phyloP scores from a whole-genome alignment of 768 basidiomycete genomes.

The Pleurotus eryngii region DNA sequence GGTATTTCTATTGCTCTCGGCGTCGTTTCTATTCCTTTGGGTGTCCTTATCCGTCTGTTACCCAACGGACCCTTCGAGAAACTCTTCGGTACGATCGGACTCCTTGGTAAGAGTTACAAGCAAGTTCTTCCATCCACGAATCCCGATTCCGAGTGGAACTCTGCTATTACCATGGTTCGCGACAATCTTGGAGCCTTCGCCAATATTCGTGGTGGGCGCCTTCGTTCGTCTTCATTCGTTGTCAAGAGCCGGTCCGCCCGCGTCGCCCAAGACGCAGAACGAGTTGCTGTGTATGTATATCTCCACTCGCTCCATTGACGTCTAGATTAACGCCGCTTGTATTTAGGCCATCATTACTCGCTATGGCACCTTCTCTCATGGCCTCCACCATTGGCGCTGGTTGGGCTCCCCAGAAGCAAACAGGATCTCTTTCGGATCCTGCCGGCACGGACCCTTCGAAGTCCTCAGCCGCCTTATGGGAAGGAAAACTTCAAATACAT shows the following conservation, averaged over 20 bases:
- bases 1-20: slow-evolving; percentile 89
- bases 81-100: slow-evolving; percentile 23
- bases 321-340: slow-evolving; percentile 7
- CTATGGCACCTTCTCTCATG: slow-evolving; percentile 51
- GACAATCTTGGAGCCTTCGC: slow-evolving; percentile 86
- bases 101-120: slow-evolving; percentile 26
- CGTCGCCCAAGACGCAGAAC: slow-evolving; percentile 44
- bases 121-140: slow-evolving; percentile 62
- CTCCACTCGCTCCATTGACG: background rate
- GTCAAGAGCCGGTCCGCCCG: slow-evolving; percentile 72
- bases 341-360: slow-evolving; percentile 31
- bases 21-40: slow-evolving; percentile 83
- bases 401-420: slow-evolving; percentile 38
- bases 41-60: slow-evolving; percentile 71
- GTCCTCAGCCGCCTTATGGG: slow-evolving; percentile 80
- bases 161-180: slow-evolving; percentile 76
- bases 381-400: slow-evolving; percentile 68
- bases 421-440: slow-evolving; percentile 67
- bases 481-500: slow-evolving; percentile 84
- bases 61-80: slow-evolving; percentile 79
- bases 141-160: slow-evolving; percentile 68
- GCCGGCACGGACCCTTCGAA: slow-evolving; percentile 73
- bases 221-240: slow-evolving; percentile 83
- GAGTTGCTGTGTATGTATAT: slow-evolving; percentile 41
- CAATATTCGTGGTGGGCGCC: slow-evolving; percentile 83